phyloP scores from a whole-genome alignment of 1,284 basidiomycete genomes.

The Ceratobasidium sp. region DNA sequence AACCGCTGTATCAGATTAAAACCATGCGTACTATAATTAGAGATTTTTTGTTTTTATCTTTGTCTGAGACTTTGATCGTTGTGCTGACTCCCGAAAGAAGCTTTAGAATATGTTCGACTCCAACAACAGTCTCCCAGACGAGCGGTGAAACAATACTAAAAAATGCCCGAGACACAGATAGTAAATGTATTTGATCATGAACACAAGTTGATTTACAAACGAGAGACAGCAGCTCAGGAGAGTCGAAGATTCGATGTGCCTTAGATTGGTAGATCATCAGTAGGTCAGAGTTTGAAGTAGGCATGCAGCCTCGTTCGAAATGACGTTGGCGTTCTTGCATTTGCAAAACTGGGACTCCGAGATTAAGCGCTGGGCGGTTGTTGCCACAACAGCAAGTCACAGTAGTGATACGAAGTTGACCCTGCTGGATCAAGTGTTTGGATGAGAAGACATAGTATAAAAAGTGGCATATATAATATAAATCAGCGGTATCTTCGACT shows the following conservation, averaged over 20 bases:
- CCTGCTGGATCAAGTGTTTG: no score
- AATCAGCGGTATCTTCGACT: no score
- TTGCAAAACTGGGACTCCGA: no score
- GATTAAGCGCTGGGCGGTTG: no score
- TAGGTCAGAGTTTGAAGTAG: no score
- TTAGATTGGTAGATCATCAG: neutral
- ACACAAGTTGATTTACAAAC: neutral
- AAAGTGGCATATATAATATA: no score
- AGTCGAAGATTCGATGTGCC: constrained; percentile 3
- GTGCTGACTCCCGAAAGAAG: neutral
- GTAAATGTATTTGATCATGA: neutral
- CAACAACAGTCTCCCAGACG: constrained; percentile 3
- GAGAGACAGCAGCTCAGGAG: constrained; percentile 5
- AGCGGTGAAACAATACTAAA: neutral
- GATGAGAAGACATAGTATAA: no score
- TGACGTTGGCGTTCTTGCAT: no score
- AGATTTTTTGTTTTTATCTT: neutral
- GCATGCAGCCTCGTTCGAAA: no score
- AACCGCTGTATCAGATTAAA: neutral
- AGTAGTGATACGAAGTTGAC: no score
- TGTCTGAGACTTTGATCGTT: neutral
- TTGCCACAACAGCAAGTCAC: no score
- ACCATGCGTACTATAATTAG: neutral
- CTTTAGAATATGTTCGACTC: neutral
- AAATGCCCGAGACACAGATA: neutral